Percentiles rank a stretch among this genome's conserved stretches.
Evolutionary conservation across 768 basidiomycete species (phyloP).

Genomic region (Rhodotorula sphaerocarpa): DNA sequence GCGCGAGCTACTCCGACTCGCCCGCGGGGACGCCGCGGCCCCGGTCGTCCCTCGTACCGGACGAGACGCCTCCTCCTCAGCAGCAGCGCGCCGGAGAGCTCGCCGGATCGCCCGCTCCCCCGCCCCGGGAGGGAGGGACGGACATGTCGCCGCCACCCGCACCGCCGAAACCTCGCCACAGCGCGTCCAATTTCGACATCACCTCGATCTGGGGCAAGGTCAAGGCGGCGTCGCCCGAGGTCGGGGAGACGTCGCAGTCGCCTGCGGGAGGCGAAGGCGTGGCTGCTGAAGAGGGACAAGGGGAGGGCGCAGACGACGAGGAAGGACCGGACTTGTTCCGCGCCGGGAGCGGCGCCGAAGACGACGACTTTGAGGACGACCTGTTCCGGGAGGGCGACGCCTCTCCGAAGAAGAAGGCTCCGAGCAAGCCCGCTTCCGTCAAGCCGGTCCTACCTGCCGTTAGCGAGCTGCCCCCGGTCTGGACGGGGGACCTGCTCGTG

Average conservation of each 20-base stretch:
- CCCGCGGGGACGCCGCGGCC: not conserved
- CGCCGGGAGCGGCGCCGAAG: slow-evolving; percentile 44
- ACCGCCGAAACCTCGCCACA: slow-evolving; percentile 4
- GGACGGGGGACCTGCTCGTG: slow-evolving; percentile 34
- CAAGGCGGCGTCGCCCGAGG: slow-evolving; percentile 26
- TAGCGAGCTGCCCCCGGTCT: slow-evolving; percentile 24
- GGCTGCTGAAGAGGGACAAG: not conserved
- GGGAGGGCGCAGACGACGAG: slow-evolving; percentile 1
- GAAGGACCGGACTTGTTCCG: slow-evolving; percentile 3
- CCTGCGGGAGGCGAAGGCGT: not conserved
- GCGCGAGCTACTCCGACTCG: not conserved
- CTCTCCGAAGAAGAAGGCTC: slow-evolving; percentile 3
- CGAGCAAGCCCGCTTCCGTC: not conserved
- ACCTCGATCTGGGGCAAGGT: slow-evolving; percentile 36
- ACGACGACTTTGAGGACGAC: slow-evolving; percentile 81
- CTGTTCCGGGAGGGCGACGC: slow-evolving; percentile 47
- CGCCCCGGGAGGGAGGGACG: not conserved
- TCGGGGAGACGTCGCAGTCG: not conserved
- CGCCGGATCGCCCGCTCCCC: not conserved
- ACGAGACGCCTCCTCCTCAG: not conserved
- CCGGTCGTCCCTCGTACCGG: not conserved
- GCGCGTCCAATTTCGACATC: slow-evolving; percentile 35
- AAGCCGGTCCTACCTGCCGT: no score
- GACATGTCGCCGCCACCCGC: slow-evolving; percentile 19
- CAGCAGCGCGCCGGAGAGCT: not conserved